A percentile compares a stretch with the other conserved stretches of the same genome.
These are phyloP conservation scores for Vaccinium corymbosum DNA, from an alignment of 148 eudicot species.

Conservation along the genomic window DNA sequence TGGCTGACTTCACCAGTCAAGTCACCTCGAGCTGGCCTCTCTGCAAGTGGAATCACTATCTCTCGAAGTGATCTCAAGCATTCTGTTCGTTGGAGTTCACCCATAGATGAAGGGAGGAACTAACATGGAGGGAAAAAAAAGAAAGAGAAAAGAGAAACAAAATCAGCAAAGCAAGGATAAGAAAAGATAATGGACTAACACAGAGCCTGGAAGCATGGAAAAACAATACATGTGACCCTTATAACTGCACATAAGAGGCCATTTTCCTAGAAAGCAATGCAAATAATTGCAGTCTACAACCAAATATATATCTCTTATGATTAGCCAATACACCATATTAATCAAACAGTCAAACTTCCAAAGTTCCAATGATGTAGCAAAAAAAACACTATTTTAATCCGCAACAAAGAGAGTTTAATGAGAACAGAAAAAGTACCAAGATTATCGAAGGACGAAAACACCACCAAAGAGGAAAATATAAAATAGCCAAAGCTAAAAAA, in stretches of 20 bases:
- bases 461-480: neutral
- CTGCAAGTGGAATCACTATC: slow-evolving; percentile 85
- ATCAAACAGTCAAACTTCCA: slow-evolving; percentile 9
- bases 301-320: neutral
- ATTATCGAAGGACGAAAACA: neutral
- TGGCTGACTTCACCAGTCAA: slow-evolving; percentile 98
- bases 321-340: neutral
- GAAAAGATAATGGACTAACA: slow-evolving; percentile 8
- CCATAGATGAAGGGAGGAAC: slow-evolving; percentile 80
- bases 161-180: slow-evolving; percentile 5
- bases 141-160: neutral
- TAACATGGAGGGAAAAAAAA: slow-evolving; percentile 24
- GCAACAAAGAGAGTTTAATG: neutral
- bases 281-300: neutral
- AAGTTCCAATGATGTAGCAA: neutral
- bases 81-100: slow-evolving; percentile 88
- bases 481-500: neutral
- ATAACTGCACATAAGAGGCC: neutral
- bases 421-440: neutral
- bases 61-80: slow-evolving; percentile 86
- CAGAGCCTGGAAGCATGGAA: neutral
- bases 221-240: neutral
- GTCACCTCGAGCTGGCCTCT: slow-evolving; percentile 99
- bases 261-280: neutral
- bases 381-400: neutral